Percentiles rank a stretch among this genome's conserved stretches.
phyloP scores from a whole-genome alignment of 306 rosid genomes.

The Fagus crenata region DNA sequence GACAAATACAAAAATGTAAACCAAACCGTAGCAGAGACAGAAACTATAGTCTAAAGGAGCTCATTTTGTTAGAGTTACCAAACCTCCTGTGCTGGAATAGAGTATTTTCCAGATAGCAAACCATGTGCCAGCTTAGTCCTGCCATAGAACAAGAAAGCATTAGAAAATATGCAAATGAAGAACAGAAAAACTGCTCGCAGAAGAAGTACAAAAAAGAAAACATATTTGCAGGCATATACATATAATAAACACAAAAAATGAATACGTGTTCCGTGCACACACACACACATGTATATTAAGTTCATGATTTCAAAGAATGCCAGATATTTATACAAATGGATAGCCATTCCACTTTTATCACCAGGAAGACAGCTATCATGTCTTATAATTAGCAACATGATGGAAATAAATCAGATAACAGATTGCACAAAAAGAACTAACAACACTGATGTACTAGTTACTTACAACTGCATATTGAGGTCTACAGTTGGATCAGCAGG shows the following conservation, averaged over 20 bases:
- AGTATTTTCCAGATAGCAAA: constrained; percentile 82
- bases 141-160: constrained; percentile 30
- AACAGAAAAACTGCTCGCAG: neutral
- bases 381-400: constrained; percentile 1
- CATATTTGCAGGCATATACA: neutral
- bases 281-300: too few species aligned
- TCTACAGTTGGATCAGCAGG: constrained; percentile 97
- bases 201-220: neutral
- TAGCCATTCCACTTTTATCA: neutral
- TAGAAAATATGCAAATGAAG: constrained; percentile 3
- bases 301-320: too few species aligned
- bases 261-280: neutral
- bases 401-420: constrained; percentile 5
- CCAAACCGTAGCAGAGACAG: constrained; percentile 11
- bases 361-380: neutral
- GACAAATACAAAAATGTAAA: constrained; percentile 22
- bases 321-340: too few species aligned
- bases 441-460: constrained; percentile 8
- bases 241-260: neutral
- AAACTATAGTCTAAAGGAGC: constrained; percentile 19
- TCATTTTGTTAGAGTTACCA: neutral
- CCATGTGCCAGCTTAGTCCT: constrained; percentile 86
- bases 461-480: constrained; percentile 81
- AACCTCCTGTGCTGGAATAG: constrained; percentile 68
- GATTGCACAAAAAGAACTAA: neutral